Base-by-base conservation (phyloP, 208 protist species). In the Acanthamoeba lenticulata region DNA sequence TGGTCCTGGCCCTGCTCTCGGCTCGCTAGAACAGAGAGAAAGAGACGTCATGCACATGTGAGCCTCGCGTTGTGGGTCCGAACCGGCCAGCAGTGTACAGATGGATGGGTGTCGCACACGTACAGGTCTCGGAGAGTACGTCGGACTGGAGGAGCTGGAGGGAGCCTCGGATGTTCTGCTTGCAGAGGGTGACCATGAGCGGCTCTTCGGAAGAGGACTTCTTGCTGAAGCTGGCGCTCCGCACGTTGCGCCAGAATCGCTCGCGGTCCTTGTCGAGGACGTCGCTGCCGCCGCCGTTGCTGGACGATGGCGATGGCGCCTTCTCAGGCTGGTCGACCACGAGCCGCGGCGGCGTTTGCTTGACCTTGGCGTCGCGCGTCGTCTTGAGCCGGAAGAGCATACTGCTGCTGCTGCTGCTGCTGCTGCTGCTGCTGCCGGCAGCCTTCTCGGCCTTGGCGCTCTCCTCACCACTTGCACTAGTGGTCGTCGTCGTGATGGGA, bases 131-230 rank as follows among this genome's bases (percentile, higher is more conserved):
- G 38, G 72, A 52, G 74, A 85, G 74, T 4, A 85, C 74, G 27
- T 85, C 74, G 44, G 42, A 24, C 74, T 85, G 74, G 11, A 85
- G 74, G 0, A 85, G 44, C 42, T 85, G 74, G 27, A 85, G 38
- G n/a, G 74, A 85, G 42, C 13, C 45, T 21, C 44, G 13, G 74
- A 85, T 85, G 74, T 85, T 85, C n/a, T 57, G 74, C 74, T 85
- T 85, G 74, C 74, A 85, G 7, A 85, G 74, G 13, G 74, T 85
- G 29, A 85, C 45, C 17, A 85, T 29, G n/a, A 85, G 44, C n/a
- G 74, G 74, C 74, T 85, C 74, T 42, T 85, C 74, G 24, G 44
- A 0, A 4, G 7, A 2, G 1, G 27, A 2, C 29, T 45, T 42
- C 69, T 57, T 47, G 45, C 24, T 57, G 74, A 3, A 36, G 45